Evolutionary conservation across 768 basidiomycete genomes (phyloP).

Genomic region (Russula ochroleuca): DNA sequence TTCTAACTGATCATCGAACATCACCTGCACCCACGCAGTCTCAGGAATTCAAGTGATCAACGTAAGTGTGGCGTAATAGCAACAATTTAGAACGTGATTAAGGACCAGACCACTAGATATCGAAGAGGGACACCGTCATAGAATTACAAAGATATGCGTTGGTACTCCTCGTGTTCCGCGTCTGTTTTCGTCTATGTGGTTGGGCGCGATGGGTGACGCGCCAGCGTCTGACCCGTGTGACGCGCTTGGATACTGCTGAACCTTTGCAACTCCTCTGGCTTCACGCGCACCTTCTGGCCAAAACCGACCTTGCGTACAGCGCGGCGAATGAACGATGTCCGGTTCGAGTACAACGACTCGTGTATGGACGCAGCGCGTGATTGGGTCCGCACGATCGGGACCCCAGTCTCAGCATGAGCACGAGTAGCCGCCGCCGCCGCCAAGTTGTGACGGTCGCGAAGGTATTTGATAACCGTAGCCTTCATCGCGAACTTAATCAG

Average conservation of each 20-base stretch:
- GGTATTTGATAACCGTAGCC: constrained; percentile 80
- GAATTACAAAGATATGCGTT: constrained; percentile 15
- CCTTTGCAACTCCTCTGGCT: constrained; percentile 79
- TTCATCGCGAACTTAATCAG: constrained; percentile 97
- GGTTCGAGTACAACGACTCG: constrained; percentile 92
- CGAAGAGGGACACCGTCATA: constrained; percentile 6
- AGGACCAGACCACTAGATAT: constrained; percentile 3
- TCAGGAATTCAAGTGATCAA: neutral
- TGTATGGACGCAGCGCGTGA: constrained; percentile 88
- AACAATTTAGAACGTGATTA: neutral
- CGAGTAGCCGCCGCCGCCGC: constrained; percentile 35
- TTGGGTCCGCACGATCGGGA: constrained; percentile 80
- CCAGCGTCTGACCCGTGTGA: constrained; percentile 69
- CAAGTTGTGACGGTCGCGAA: constrained; percentile 60
- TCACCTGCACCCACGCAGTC: constrained; percentile 5
- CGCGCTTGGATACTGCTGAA: constrained; percentile 86
- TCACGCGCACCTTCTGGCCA: constrained; percentile 72
- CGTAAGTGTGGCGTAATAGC: neutral
- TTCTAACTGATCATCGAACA: neutral
- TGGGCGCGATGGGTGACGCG: constrained; percentile 63
- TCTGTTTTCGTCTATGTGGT: constrained; percentile 35
- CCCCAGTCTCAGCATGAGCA: constrained; percentile 43
- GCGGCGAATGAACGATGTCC: constrained; percentile 88
- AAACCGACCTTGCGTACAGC: constrained; percentile 88
- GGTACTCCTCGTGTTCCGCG: constrained; percentile 10